Evolutionary conservation across 768 basidiomycete species (phyloP).

Genomic region (Mycena pura): DNA sequence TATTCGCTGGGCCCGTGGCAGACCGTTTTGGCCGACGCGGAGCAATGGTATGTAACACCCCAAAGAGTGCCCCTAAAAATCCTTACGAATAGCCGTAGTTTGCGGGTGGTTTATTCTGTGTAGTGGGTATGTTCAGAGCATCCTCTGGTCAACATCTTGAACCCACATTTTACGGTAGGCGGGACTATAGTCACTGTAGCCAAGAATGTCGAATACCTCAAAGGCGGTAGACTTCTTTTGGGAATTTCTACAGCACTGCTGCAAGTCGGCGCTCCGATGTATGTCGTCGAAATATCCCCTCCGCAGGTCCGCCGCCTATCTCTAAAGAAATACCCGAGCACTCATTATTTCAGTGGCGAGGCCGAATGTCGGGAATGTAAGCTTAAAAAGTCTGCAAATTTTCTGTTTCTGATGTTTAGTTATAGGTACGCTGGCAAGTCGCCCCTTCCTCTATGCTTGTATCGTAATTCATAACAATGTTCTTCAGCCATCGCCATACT

Average conservation of each 20-base stretch:
- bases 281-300: constrained; percentile 65
- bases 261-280: constrained; percentile 52
- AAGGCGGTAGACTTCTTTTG: constrained; percentile 58
- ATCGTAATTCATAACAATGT: not conserved
- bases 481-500: constrained; percentile 12
- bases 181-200: constrained; percentile 54
- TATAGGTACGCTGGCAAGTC: constrained; percentile 43
- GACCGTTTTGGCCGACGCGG: constrained; percentile 52
- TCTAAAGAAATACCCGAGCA: not conserved
- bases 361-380: constrained; percentile 56
- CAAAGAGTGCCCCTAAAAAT: not conserved
- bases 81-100: constrained; percentile 35
- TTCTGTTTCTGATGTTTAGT: not conserved
- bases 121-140: constrained; percentile 38
- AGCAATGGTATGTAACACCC: constrained; percentile 47
- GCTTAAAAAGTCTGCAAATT: constrained; percentile 30
- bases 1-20: constrained; percentile 48
- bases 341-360: constrained; percentile 48
- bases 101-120: constrained; percentile 46
- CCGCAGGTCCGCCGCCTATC: constrained; percentile 44
- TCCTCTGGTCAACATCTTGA: not conserved
- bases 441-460: constrained; percentile 33
- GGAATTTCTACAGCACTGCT: constrained; percentile 60
- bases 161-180: constrained; percentile 36
- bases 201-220: constrained; percentile 51